Percentiles rank a stretch among this genome's conserved stretches.
Conservation (phyloP, 768 basidiomycete species). For the Lactarius vividus region DNA sequence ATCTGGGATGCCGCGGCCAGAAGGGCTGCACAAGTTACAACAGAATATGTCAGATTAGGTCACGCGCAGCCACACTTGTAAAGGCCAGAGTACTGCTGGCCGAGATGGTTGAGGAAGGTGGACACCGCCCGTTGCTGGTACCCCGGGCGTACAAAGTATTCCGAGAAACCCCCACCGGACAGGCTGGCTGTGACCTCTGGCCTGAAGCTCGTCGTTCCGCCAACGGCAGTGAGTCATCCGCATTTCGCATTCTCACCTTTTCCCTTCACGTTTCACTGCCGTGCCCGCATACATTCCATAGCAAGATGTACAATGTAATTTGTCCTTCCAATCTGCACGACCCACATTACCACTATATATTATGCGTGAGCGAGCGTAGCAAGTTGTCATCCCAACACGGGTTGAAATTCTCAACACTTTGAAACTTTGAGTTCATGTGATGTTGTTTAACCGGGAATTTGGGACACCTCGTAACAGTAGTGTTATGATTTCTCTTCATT, state of each 20-base stretch:
- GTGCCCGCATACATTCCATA: conserved; percentile 6
- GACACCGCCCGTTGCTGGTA: background rate
- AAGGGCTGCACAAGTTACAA: background rate
- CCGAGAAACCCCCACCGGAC: background rate
- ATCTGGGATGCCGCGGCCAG: background rate
- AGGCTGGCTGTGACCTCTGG: background rate
- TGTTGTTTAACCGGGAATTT: no score
- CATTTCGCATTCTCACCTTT: background rate
- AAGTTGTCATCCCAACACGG: no score
- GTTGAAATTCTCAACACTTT: no score
- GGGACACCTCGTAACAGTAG: no score
- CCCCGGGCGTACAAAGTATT: background rate
- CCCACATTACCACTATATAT: conserved; percentile 12
- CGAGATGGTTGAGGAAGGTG: background rate
- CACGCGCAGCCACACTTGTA: background rate
- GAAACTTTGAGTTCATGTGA: no score
- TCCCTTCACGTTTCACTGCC: background rate
- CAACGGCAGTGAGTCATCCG: background rate
- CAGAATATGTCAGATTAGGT: background rate
- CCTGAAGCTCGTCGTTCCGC: background rate
- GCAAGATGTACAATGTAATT: conserved; percentile 21
- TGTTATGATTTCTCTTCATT: no score
- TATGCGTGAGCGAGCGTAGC: no score
- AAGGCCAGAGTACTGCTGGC: background rate
- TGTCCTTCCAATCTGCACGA: conserved; percentile 5